Evolutionary conservation across 345 rosid genomes (phyloP), one percentile per base, ranked within the genome.

Genomic region (Eucalyptus paniculata): DNA sequence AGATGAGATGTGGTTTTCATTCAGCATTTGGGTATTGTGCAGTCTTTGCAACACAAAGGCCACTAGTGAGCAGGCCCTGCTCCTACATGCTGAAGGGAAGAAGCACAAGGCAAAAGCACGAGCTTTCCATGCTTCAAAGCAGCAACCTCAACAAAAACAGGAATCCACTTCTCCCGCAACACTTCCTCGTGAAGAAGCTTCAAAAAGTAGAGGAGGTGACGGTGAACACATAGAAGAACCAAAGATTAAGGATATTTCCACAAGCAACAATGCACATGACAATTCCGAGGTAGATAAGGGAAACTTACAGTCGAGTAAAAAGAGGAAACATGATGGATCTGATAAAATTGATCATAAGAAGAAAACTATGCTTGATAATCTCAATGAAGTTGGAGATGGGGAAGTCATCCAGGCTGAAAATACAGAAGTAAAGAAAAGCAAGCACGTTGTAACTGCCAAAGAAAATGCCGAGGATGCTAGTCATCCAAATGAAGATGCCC

Each of bases 51-150:
- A 97, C 91, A 95, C 94, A 67, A 93, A 94, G 90, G 99, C 99
- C 88, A 91, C 98, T 5, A 96, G 98, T 90, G 94, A 95, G 93
- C 99, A 97, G 92, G 54, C 98, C 32, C 91, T 97, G 91, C 96
- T 97, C 91, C 94, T 96, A 34, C 99, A 97, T 93, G 99, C 99
- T 12, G 98, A 97, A 50, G 99, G 99, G 86, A 97, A 97, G 95
- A 97, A 96, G 94, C 99, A 97, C 89, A 88, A 94, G 91, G 95
- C 92, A 45, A 97, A 96, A 92, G 98, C 96, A 44, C 93, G 95
- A 86, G 98, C 96, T 45, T 91, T 93, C 89, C 97, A 95, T 93
- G 94, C 96, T 67, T 91, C 94, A 60, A 94, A 92, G 81, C 95
- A 93, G 77, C 94, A 91, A 90, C 90, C 92, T 90, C 92, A 93